Conservation (phyloP, 805 yeast genomes). For the Lachancea meyersii region DNA sequence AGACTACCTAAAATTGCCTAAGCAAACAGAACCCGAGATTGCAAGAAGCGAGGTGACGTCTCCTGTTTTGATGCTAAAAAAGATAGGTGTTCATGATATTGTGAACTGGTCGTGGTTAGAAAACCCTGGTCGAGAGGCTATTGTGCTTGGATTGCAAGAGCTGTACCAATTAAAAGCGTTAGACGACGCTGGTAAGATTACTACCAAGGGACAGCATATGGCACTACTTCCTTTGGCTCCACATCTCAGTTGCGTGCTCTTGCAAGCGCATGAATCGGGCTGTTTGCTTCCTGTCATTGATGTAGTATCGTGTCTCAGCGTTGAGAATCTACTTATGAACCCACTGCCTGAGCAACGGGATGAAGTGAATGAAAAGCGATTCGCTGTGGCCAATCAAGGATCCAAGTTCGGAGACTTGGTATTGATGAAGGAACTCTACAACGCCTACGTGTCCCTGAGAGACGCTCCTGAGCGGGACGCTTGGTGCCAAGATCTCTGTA, state of each 20-base stretch:
- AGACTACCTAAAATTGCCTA: slow-evolving; percentile 55
- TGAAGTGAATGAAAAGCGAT: slow-evolving; percentile 70
- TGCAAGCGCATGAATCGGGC: slow-evolving; percentile 53
- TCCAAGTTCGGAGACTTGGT: slow-evolving; percentile 72
- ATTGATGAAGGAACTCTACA: slow-evolving; percentile 71
- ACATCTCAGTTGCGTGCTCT: slow-evolving; percentile 76
- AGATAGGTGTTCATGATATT: slow-evolving; percentile 76
- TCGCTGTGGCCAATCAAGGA: slow-evolving; percentile 67
- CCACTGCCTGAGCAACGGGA: slow-evolving; percentile 79
- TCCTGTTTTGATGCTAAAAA: slow-evolving; percentile 78
- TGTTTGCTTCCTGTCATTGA: slow-evolving; percentile 69
- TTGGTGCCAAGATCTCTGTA: slow-evolving; percentile 78
- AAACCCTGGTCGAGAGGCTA: slow-evolving; percentile 74
- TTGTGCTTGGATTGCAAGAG: slow-evolving; percentile 70
- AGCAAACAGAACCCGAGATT: slow-evolving; percentile 91
- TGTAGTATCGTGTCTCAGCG: slow-evolving; percentile 87
- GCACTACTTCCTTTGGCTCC: slow-evolving; percentile 90
- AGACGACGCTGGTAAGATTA: slow-evolving; percentile 67
- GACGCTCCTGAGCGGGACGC: slow-evolving; percentile 51
- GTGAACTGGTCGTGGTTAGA: slow-evolving; percentile 90
- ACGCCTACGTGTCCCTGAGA: slow-evolving; percentile 43
- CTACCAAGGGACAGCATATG: slow-evolving; percentile 77
- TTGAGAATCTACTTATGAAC: slow-evolving; percentile 76
- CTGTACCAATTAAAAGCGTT: slow-evolving; percentile 75
- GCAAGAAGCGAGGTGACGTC: slow-evolving; percentile 77